phyloP scores from a whole-genome alignment of 1,284 basidiomycete species.

The Cystobasidiaceae sp. region DNA sequence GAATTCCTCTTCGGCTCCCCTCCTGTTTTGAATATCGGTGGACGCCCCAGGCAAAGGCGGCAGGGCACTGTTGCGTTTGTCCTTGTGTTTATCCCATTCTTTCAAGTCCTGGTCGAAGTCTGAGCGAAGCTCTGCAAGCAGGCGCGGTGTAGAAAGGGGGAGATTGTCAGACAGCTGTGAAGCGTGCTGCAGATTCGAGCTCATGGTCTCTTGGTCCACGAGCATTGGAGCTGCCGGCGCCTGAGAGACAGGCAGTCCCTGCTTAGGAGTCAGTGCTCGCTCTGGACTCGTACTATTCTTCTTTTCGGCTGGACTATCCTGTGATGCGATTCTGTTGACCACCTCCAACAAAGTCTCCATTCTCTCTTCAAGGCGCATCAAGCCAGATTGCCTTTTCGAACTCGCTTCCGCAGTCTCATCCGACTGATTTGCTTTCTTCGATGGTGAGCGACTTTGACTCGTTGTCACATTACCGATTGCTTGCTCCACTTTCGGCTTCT shows the following conservation, averaged over 20 bases:
- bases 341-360: constrained; percentile 10
- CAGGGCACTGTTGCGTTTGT: constrained; percentile 18
- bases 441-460: background rate
- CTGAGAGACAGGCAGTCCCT: background rate
- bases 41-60: background rate
- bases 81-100: constrained; percentile 10
- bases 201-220: background rate
- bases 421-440: background rate
- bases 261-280: no score
- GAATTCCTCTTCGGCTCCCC: background rate
- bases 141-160: constrained; percentile 8
- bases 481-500: background rate
- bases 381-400: background rate
- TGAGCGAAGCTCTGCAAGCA: background rate
- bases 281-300: constrained; percentile 1
- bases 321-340: constrained; percentile 4
- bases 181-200: background rate
- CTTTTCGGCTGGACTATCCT: background rate
- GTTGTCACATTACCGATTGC: background rate
- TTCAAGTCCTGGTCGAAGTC: constrained; percentile 16
- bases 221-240: background rate
- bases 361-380: constrained; percentile 11
- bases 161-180: background rate
- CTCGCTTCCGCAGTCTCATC: background rate
- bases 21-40: background rate